Conservation (phyloP, 1,284 basidiomycete genomes). For the Pyrrhoderma noxium region DNA sequence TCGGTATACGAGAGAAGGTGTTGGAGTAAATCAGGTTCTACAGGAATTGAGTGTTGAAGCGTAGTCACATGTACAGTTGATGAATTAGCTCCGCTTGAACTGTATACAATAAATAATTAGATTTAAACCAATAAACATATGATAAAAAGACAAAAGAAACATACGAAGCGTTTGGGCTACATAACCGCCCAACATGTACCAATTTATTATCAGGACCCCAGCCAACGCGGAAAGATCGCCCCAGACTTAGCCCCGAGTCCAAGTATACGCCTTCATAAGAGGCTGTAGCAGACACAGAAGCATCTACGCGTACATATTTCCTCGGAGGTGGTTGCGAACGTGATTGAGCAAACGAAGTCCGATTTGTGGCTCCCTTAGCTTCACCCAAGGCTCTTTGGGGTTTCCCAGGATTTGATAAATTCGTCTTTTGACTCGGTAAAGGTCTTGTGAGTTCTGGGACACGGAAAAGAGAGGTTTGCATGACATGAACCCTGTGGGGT, state of each 20-base stretch:
- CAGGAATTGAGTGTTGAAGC: slow-evolving; percentile 35
- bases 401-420: slow-evolving; percentile 36
- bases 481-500: slow-evolving; percentile 79
- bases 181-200: slow-evolving; percentile 70
- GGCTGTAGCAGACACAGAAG: slow-evolving; percentile 52
- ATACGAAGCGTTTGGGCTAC: slow-evolving; percentile 47
- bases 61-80: slow-evolving; percentile 45
- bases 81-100: slow-evolving; percentile 48
- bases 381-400: slow-evolving; percentile 59
- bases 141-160: slow-evolving; percentile 22
- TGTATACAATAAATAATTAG: slow-evolving; percentile 23
- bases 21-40: slow-evolving; percentile 49
- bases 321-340: slow-evolving; percentile 57
- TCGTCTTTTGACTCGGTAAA: slow-evolving; percentile 2
- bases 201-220: slow-evolving; percentile 83
- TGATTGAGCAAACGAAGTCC: slow-evolving; percentile 32
- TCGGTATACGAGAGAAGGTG: slow-evolving; percentile 75
- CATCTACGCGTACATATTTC: slow-evolving; percentile 64
- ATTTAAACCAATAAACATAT: not conserved
- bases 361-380: slow-evolving; percentile 33
- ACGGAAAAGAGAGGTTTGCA: slow-evolving; percentile 84
- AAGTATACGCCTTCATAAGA: slow-evolving; percentile 60
- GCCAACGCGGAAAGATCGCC: slow-evolving; percentile 84
- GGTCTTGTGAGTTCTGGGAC: slow-evolving; percentile 62
- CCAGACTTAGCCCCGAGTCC: slow-evolving; percentile 82